A percentile compares a stretch with the other conserved stretches of the same genome.
These are phyloP conservation scores for Evansstolkia leycettana DNA, from an alignment of 495 filamentous ascomycete species.

Conservation along the genomic window DNA sequence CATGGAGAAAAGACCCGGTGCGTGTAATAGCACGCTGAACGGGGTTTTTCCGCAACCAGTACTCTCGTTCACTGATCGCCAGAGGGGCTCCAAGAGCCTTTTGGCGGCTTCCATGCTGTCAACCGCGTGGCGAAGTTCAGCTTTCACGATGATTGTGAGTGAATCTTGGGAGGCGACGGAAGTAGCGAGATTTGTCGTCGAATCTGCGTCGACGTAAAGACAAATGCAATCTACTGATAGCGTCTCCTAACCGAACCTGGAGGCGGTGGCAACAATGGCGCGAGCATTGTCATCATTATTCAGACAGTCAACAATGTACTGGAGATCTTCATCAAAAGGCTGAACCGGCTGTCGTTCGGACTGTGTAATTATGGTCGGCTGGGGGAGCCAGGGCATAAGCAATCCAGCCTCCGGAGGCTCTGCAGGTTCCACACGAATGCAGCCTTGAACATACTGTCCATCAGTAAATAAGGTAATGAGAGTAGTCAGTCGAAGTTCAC, in stretches of 20 bases:
- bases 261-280: constrained; percentile 3
- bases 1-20: neutral
- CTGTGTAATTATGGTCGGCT: neutral
- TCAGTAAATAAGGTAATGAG: neutral
- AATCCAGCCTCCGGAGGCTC: constrained; percentile 1
- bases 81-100: constrained; percentile 1
- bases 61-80: constrained; percentile 1
- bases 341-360: neutral
- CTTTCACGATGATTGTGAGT: constrained; percentile 1
- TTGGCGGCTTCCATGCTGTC: neutral
- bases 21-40: neutral
- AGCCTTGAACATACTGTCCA: neutral
- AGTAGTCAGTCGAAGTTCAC: neutral
- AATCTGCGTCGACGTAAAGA: constrained; percentile 3
- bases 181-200: neutral
- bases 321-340: constrained; percentile 2
- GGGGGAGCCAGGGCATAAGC: neutral
- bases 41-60: neutral
- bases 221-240: constrained; percentile 2
- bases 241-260: constrained; percentile 2
- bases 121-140: neutral
- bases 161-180: neutral
- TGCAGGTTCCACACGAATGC: constrained; percentile 1
- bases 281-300: neutral
- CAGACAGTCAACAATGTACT: constrained; percentile 1